These are phyloP conservation scores for Entomortierella beljakovae DNA, from an alignment of 192 early-diverging fungal species.

Conservation along the genomic window DNA sequence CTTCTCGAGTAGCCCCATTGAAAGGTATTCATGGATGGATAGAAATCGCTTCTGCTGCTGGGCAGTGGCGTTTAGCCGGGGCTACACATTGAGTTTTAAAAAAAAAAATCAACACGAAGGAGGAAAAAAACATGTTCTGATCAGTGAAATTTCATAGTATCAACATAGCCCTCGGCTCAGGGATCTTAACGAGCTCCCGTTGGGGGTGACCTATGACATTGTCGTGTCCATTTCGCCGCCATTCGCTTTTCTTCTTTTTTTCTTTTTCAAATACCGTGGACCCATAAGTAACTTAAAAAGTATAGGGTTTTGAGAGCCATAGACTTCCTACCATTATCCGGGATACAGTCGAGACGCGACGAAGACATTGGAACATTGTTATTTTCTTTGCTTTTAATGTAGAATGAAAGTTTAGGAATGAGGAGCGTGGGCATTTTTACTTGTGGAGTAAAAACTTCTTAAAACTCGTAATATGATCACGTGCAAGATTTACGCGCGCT, in stretches of 20 bases:
- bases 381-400: background rate
- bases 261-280: too few relatives aligned
- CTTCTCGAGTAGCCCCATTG: constrained; percentile 89
- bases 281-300: too few relatives aligned
- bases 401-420: constrained; percentile 7
- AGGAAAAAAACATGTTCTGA: too few relatives aligned
- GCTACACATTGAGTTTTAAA: constrained; percentile 12
- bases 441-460: background rate
- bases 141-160: too few relatives aligned
- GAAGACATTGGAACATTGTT: constrained; percentile 43
- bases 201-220: too few relatives aligned
- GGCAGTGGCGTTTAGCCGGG: constrained; percentile 31
- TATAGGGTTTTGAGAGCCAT: too few relatives aligned
- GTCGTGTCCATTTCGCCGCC: too few relatives aligned
- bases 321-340: constrained; percentile 44
- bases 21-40: constrained; percentile 98
- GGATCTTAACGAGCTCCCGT: too few relatives aligned
- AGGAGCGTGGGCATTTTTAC: background rate
- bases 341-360: constrained; percentile 36
- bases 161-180: too few relatives aligned
- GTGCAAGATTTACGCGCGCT: too few relatives aligned
- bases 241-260: too few relatives aligned
- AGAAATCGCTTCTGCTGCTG: constrained; percentile 85
- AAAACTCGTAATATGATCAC: background rate
- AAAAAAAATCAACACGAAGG: background rate